Base-by-base conservation (phyloP, 257 asterid species). In the Eustoma russellianum region DNA sequence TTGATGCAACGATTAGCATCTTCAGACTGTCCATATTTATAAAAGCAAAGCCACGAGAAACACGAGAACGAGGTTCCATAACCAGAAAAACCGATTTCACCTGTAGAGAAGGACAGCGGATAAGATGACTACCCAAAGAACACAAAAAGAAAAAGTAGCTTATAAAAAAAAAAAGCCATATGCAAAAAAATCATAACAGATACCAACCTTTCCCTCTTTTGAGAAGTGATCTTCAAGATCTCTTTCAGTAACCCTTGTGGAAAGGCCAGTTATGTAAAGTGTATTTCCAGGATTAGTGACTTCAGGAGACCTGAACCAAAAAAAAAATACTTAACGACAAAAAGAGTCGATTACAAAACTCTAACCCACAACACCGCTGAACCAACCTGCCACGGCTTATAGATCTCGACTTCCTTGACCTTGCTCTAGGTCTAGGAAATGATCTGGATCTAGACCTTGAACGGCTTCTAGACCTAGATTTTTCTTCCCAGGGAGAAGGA, bases 201-300 rank as follows among this genome's bases (percentile, higher is more conserved):
- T 7, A 11, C 9, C 7, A 38, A 38, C 43, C 97, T 83, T 92
- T 69, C 99, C 99, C 66, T 92, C 89, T 79, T 83, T 88, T 0
- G 94, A 74, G 82, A 88, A 92, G 74, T 88, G 97, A 66, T 88
- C 97, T 75, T 92, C 94, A 65, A 92, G 99, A 54, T 92, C 97
- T 59, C 97, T 83, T 53, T 84, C 88, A 18, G 93, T 85, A 65
- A 88, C 99, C 82, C 99, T 78, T 10, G 94, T 85, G 46, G 99
- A 92, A 48, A 92, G 74, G 56, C 99, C 99, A 73, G 99, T 92
- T 57, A 92, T 93, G 73, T 92, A 92, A 50, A 85, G 97, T 16
- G 90, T 76, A 68, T 79, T 77, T 53, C 99, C 97, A 13, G 86
- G 80, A 76, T 88, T 88, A 61, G 50, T 53, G 35, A 7, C 79